Evolutionary conservation across 768 basidiomycete species (phyloP).

Genomic region (Dioszegia aurantiaca): DNA sequence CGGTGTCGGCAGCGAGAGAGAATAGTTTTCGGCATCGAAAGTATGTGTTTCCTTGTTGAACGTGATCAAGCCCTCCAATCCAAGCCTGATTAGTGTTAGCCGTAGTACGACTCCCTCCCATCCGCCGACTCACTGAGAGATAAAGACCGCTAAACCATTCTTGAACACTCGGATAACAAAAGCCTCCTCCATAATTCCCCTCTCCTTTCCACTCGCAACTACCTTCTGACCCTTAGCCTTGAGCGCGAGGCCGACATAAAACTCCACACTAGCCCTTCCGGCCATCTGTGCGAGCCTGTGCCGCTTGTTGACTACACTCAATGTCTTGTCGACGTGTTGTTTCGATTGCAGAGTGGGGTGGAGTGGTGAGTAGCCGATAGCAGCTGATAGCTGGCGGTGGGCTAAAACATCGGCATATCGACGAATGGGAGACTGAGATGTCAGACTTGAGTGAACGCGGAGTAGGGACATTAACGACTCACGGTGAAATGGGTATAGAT

Average conservation of each 20-base stretch:
- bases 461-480: constrained; percentile 7
- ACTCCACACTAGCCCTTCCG: constrained; percentile 91
- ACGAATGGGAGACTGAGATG: constrained; percentile 72
- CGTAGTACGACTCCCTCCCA: background rate
- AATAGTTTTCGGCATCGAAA: constrained; percentile 89
- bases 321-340: constrained; percentile 75
- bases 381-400: constrained; percentile 87
- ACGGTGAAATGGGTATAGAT: constrained; percentile 97
- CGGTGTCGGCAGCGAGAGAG: constrained; percentile 64
- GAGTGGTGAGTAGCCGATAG: constrained; percentile 76
- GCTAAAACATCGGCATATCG: constrained; percentile 94
- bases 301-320: constrained; percentile 82
- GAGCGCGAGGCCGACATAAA: constrained; percentile 90
- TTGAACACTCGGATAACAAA: constrained; percentile 84
- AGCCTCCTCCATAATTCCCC: constrained; percentile 39
- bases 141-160: constrained; percentile 95
- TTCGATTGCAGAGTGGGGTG: constrained; percentile 87
- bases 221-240: constrained; percentile 56
- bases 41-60: constrained; percentile 79
- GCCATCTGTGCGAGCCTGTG: constrained; percentile 99
- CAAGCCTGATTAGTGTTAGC: constrained; percentile 60
- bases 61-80: constrained; percentile 87
- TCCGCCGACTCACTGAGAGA: constrained; percentile 68
- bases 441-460: background rate
- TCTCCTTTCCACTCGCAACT: constrained; percentile 19